A percentile compares a stretch with the other conserved stretches of the same genome.
phyloP scores from a whole-genome alignment of 2,329 filamentous ascomycete genomes.

The Colletotrichum tanaceti region DNA sequence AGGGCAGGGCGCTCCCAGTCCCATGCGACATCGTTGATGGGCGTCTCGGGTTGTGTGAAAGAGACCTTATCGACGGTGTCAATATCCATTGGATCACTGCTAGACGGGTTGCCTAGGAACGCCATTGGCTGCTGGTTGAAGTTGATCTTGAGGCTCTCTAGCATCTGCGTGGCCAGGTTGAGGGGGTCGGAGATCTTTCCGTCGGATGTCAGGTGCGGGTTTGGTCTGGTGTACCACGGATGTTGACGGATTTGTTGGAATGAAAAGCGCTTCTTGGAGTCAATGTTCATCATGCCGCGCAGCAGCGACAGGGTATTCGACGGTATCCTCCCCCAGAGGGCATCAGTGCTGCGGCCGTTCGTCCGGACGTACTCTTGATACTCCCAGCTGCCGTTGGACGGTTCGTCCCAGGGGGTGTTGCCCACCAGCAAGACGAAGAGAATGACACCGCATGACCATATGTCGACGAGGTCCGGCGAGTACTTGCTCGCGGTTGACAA shows the following conservation, averaged over 20 bases:
- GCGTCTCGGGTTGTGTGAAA: conserved; percentile 87
- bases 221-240: conserved; percentile 91
- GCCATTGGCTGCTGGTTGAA: conserved; percentile 76
- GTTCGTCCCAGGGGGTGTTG: conserved; percentile 98
- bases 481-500: conserved; percentile 69
- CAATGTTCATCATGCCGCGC: conserved; percentile 91
- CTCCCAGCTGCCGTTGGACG: conserved; percentile 86
- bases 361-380: conserved; percentile 87
- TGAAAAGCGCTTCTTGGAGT: conserved; percentile 80
- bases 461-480: conserved; percentile 83
- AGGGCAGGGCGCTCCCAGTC: conserved; percentile 86
- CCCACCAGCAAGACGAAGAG: conserved; percentile 94
- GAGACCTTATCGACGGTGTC: conserved; percentile 70
- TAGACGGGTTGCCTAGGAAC: conserved; percentile 51
- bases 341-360: conserved; percentile 84
- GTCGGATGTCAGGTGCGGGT: conserved; percentile 78
- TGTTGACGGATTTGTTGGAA: conserved; percentile 88
- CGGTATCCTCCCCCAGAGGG: conserved; percentile 85
- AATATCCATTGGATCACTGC: conserved; percentile 74
- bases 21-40: conserved; percentile 78
- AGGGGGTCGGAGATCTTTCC: conserved; percentile 83
- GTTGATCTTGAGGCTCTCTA: conserved; percentile 90
- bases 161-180: conserved; percentile 91
- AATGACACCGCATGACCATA: conserved; percentile 99
- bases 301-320: conserved; percentile 81